These are phyloP conservation scores for Penicillium olsonii DNA, from an alignment of 2,329 filamentous ascomycete genomes.

Conservation along the genomic window DNA sequence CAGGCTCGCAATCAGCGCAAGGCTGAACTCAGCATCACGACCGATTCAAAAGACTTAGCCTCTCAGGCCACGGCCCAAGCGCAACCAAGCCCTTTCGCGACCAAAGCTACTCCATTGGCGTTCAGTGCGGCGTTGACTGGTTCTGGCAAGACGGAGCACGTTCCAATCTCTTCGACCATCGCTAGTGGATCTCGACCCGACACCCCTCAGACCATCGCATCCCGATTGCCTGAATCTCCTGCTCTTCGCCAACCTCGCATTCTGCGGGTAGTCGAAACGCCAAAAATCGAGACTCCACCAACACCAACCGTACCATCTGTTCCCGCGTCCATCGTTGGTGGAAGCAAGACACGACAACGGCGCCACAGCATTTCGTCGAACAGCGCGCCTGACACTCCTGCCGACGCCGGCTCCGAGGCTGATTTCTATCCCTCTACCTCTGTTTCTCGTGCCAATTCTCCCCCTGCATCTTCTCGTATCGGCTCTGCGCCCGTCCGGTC, in stretches of 20 bases:
- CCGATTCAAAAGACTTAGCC: conserved; percentile 20
- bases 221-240: conserved; percentile 42
- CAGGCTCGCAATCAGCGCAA: conserved; percentile 31
- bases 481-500: conserved; percentile 61
- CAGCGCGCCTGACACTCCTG: conserved; percentile 62
- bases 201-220: conserved; percentile 44
- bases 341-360: conserved; percentile 35
- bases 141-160: conserved; percentile 28
- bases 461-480: conserved; percentile 53
- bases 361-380: conserved; percentile 54
- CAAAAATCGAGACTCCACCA: conserved; percentile 50
- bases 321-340: conserved; percentile 30
- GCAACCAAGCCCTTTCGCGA: conserved; percentile 7
- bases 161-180: conserved; percentile 29
- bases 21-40: conserved; percentile 15
- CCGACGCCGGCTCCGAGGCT: conserved; percentile 60
- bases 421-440: conserved; percentile 61
- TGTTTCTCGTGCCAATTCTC: conserved; percentile 61
- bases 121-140: conserved; percentile 31
- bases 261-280: conserved; percentile 59
- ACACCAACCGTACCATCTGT: conserved; percentile 35
- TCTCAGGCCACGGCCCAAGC: conserved; percentile 7
- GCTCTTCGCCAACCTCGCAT: conserved; percentile 50
- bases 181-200: conserved; percentile 52
- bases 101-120: conserved; percentile 38